Evolutionary conservation across 108 stramenopile genomes (phyloP).

Genomic region (Skeletonema costatum): DNA sequence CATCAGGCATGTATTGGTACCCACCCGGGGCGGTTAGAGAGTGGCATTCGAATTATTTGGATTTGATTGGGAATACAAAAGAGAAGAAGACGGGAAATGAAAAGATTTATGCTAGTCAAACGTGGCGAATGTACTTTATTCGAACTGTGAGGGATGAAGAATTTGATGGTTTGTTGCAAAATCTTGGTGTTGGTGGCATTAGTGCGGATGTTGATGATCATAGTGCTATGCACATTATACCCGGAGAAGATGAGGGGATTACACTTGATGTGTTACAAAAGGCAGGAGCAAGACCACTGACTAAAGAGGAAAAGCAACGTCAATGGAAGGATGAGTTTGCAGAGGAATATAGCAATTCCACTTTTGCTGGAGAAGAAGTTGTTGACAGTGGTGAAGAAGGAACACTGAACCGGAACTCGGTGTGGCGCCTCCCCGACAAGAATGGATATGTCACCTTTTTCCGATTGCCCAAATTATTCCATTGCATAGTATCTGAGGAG

Average conservation of each 20-base stretch:
- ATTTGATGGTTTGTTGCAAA: conserved; percentile 71
- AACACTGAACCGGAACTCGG: conserved; percentile 23
- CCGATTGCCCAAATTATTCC: conserved; percentile 41
- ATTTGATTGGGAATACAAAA: conserved; percentile 17
- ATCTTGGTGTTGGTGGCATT: conserved; percentile 28
- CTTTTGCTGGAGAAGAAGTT: not conserved
- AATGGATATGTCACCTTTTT: conserved; percentile 49
- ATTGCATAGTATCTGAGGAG: conserved; percentile 51
- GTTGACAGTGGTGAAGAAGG: not conserved
- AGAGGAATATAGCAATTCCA: conserved; percentile 8
- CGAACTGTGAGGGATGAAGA: conserved; percentile 60
- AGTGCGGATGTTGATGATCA: conserved; percentile 32
- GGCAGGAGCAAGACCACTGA: conserved; percentile 45
- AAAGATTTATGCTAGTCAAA: conserved; percentile 36
- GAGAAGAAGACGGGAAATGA: conserved; percentile 6
- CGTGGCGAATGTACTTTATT: conserved; percentile 47
- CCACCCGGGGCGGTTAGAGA: conserved; percentile 45
- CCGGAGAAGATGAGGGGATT: conserved; percentile 43
- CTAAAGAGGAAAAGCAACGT: conserved; percentile 25
- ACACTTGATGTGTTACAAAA: conserved; percentile 38
- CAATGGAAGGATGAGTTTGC: conserved; percentile 41
- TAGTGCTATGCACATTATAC: conserved; percentile 53
- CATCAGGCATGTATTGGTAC: conserved; percentile 50
- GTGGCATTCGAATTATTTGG: conserved; percentile 45
- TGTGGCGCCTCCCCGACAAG: conserved; percentile 46